Conservation (phyloP, 495 filamentous ascomycete genomes). For the Parathielavia hyrcaniae region DNA sequence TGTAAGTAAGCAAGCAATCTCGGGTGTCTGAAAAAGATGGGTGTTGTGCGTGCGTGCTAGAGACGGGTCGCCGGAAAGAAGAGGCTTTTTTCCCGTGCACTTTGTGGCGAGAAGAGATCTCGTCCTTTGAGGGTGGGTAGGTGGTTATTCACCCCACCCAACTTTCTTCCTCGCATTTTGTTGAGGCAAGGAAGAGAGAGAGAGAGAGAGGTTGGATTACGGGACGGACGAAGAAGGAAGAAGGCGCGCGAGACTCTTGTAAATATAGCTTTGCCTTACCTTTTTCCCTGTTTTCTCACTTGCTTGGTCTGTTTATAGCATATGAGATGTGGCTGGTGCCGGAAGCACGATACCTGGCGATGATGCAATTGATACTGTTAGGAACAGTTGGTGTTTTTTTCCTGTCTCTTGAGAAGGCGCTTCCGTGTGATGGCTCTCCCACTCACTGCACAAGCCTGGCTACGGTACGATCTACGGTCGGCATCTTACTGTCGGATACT, state of each 20-base stretch:
- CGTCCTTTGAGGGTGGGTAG: no score
- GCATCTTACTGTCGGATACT: no score
- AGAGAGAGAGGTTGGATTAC: background rate
- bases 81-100: background rate
- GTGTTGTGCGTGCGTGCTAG: constrained; percentile 7
- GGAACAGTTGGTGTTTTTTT: no score
- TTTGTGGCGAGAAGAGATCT: background rate
- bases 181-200: background rate
- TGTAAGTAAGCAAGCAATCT: constrained; percentile 2
- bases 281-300: constrained; percentile 13
- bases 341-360: constrained; percentile 3
- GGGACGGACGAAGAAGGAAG: background rate
- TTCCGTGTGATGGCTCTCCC: background rate
- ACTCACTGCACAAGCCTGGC: no score
- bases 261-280: constrained; percentile 4
- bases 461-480: no score
- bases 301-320: constrained; percentile 11
- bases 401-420: no score
- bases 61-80: constrained; percentile 1
- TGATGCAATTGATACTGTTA: background rate
- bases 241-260: background rate
- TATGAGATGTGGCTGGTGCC: background rate
- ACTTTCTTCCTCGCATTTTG: background rate
- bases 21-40: constrained; percentile 12
- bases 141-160: no score